Conservation (phyloP, 73 alveolate species). For the Uronychia setigera region DNA sequence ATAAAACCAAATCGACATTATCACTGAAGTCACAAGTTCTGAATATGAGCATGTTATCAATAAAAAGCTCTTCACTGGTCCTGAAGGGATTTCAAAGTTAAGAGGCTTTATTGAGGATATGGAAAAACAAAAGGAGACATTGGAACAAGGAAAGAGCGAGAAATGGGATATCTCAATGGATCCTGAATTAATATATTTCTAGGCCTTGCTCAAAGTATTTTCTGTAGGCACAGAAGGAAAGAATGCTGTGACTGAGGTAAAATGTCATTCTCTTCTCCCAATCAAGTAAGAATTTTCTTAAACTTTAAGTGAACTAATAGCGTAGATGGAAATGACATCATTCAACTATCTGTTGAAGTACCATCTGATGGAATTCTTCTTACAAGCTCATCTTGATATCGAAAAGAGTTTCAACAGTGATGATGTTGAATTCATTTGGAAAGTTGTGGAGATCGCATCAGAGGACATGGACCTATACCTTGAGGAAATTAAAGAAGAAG, state of each 20-base stretch:
- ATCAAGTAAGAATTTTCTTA: not conserved
- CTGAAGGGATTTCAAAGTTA: not conserved
- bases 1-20: constrained; percentile 26
- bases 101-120: not conserved
- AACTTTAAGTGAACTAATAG: not conserved
- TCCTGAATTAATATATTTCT: constrained; percentile 4
- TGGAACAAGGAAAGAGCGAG: not conserved
- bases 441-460: constrained; percentile 12
- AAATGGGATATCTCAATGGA: constrained; percentile 6
- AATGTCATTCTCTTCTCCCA: constrained; percentile 19
- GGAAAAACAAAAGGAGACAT: not conserved
- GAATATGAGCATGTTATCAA: constrained; percentile 4
- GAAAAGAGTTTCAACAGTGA: constrained; percentile 50
- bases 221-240: constrained; percentile 30
- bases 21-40: constrained; percentile 15
- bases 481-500: not conserved
- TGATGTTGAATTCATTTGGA: constrained; percentile 14
- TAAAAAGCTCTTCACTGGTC: not conserved
- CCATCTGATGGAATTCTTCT: constrained; percentile 30
- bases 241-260: constrained; percentile 28
- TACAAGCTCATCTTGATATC: constrained; percentile 38
- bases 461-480: constrained; percentile 22
- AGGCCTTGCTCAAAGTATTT: constrained; percentile 1
- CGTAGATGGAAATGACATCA: not conserved
- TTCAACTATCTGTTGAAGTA: constrained; percentile 31